Percentiles rank a stretch among this genome's conserved stretches.
Conservation (phyloP, 2,329 filamentous ascomycete genomes). For the Aureobasidium lini region DNA sequence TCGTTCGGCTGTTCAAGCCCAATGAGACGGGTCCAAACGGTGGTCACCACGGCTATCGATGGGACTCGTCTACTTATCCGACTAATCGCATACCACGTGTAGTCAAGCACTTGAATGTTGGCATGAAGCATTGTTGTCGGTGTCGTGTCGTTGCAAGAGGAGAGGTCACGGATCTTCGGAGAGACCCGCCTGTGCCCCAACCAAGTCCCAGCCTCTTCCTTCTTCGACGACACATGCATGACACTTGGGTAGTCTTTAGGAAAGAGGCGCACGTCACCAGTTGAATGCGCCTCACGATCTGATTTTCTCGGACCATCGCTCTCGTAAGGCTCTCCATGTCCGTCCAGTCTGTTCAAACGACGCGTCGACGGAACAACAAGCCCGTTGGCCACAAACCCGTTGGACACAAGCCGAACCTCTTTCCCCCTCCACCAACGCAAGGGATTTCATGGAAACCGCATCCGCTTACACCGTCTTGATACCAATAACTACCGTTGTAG, state of each 20-base stretch:
- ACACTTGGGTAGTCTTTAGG: neutral
- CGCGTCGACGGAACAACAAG: constrained; percentile 8
- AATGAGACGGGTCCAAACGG: neutral
- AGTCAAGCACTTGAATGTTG: neutral
- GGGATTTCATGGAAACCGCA: constrained; percentile 1
- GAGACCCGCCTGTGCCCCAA: neutral
- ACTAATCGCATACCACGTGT: neutral
- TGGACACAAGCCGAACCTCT: constrained; percentile 9
- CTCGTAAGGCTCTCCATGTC: neutral
- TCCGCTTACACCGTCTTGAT: neutral
- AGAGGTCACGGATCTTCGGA: neutral
- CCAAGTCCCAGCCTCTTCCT: constrained; percentile 2
- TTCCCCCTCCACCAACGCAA: neutral
- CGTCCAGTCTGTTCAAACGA: neutral
- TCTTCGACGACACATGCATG: constrained; percentile 2
- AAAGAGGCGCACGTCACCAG: constrained; percentile 2
- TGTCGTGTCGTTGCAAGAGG: neutral
- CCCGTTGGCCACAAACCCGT: neutral
- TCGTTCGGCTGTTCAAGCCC: neutral
- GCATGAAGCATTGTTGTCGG: neutral
- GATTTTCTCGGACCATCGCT: neutral
- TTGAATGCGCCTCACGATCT: neutral
- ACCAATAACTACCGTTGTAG: constrained; percentile 9
- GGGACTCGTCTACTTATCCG: neutral
- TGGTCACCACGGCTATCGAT: constrained; percentile 1